Evolutionary conservation across 441 rosid species (phyloP), one percentile per base, ranked within the genome.

Genomic region (Euphorbia celastroides): DNA sequence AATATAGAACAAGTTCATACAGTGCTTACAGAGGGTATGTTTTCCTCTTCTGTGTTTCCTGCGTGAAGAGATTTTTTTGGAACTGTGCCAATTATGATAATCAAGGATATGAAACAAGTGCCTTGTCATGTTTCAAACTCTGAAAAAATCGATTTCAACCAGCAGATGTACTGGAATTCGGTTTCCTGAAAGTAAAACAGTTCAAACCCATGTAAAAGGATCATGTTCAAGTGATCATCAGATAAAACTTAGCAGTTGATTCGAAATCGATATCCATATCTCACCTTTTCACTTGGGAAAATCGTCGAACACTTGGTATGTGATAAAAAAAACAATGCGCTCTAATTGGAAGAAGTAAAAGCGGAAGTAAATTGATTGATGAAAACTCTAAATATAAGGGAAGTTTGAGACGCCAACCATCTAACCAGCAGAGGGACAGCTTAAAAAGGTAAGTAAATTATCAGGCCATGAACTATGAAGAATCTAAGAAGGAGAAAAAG

Each of bases 101-200:
- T 85, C 81, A 67, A 90, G 84, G 60, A 82, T 72, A 69, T 85
- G 87, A 72, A 86, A 67, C 70, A 80, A 58, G 5, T 70, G 74
- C 81, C 75, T 81, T 38, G 74, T 83, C 88, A 83, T 84, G 11
- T 52, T 75, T 56, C 42, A 62, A 51, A 9, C 27, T 41, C 75
- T 12, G 22, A 41, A 68, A n/a, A 68, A 63, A 32, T 57, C 60
- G 12, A 17, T 26, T 44, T 72, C 72, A 72, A 52, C 34, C 50
- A 17, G 23, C 16, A 25, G 9, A 32, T 17, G 16, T 23, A 57
- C 23, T 13, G 36, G 31, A 10, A 38, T 38, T 52, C 34, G 26
- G 52, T 28, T 55, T 52, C 80, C 78, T 68, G 50, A 60, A 36
- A 64, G 36, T 32, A 32, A 28, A 75, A 17, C 52, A 48, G 23